Evolutionary conservation across 192 early-diverging fungal genomes (phyloP).

Genomic region (Podila horticola): DNA sequence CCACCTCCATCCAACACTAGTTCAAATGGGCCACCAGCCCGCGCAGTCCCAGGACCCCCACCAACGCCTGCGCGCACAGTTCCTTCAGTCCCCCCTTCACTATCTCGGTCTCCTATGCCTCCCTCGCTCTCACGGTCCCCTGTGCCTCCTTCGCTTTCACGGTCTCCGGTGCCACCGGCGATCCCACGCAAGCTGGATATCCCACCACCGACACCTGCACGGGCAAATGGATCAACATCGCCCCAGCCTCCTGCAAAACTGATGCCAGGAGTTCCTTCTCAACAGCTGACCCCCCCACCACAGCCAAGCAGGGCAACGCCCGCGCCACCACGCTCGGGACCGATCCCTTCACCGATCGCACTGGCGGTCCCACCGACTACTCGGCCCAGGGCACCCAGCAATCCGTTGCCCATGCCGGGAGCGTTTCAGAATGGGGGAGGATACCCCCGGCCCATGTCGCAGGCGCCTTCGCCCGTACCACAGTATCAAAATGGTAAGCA

Average conservation of each 20-base stretch:
- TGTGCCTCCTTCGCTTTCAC: no score
- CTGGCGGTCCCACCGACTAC: slow-evolving; percentile 2
- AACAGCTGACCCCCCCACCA: slow-evolving; percentile 6
- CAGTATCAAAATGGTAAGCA: no score
- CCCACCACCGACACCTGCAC: no score
- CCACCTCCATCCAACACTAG: slow-evolving; percentile 1
- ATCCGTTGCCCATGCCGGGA: neutral
- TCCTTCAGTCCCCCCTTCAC: slow-evolving; percentile 19
- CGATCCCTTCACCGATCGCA: slow-evolving; percentile 20
- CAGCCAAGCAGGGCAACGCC: slow-evolving; percentile 27
- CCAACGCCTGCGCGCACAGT: slow-evolving; percentile 33
- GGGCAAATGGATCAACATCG: neutral
- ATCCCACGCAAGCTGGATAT: no score
- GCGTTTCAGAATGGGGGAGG: no score
- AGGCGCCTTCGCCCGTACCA: no score
- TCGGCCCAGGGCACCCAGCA: slow-evolving; percentile 17
- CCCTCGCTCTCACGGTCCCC: neutral
- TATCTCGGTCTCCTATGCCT: slow-evolving; percentile 4
- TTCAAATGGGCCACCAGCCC: no score
- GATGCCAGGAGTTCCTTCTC: slow-evolving; percentile 24
- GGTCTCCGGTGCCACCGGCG: no score
- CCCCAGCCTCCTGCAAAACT: slow-evolving; percentile 24
- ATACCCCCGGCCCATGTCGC: no score
- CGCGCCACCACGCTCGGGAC: slow-evolving; percentile 8
- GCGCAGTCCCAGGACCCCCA: neutral